These are phyloP conservation scores for Allium cepa DNA, from an alignment of 106 monocot genomes.

Conservation along the genomic window DNA sequence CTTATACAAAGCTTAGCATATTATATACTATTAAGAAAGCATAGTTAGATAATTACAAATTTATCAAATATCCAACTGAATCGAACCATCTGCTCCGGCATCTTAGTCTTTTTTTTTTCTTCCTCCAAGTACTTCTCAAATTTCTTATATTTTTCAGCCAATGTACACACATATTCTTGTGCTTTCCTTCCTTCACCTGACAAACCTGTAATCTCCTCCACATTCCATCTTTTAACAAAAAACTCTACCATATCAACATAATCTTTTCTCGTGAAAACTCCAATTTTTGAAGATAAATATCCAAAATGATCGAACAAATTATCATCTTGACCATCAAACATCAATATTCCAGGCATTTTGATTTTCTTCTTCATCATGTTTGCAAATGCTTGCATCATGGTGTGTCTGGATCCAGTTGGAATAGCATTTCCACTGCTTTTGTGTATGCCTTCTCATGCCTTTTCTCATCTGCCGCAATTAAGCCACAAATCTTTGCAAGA, in stretches of 20 bases:
- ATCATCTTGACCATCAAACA: slow-evolving; percentile 9
- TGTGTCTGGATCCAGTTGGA: too few species aligned
- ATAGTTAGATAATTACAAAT: neutral
- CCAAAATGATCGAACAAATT: slow-evolving; percentile 9
- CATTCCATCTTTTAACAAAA: slow-evolving; percentile 5
- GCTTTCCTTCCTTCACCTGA: slow-evolving; percentile 10
- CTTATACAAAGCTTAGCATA: too few species aligned
- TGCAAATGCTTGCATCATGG: too few species aligned
- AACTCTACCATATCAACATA: slow-evolving; percentile 11
- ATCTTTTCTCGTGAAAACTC: slow-evolving; percentile 2
- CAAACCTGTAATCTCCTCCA: slow-evolving; percentile 1
- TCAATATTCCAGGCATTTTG: slow-evolving; percentile 6
- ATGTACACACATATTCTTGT: slow-evolving; percentile 10
- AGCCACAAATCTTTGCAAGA: too few species aligned
- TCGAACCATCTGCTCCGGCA: neutral
- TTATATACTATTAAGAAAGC: too few species aligned
- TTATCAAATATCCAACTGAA: slow-evolving; percentile 14
- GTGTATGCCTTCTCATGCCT: too few species aligned
- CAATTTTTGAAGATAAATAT: neutral
- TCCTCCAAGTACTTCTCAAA: slow-evolving; percentile 7
- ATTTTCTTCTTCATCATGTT: too few species aligned
- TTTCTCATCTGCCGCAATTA: too few species aligned
- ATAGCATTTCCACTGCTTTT: too few species aligned
- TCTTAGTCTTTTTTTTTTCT: neutral
- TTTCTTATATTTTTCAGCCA: neutral